Evolutionary conservation across 495 filamentous ascomycete species (phyloP).

Genomic region (Penicillium dipodomyicola): DNA sequence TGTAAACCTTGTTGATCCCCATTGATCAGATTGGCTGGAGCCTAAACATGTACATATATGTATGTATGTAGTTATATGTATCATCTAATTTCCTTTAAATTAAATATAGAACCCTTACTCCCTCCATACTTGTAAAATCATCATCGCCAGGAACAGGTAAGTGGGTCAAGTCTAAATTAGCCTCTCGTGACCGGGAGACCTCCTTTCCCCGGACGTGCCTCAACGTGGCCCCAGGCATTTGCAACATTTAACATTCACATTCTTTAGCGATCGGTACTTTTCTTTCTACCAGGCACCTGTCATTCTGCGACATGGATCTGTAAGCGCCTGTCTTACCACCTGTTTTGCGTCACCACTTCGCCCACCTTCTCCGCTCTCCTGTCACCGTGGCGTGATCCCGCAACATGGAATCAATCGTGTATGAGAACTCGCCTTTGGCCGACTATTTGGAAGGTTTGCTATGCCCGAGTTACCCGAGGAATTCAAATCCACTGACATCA

Average conservation of each 20-base stretch:
- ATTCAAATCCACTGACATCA: slow-evolving; percentile 19
- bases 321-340: slow-evolving; percentile 17
- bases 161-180: slow-evolving; percentile 28
- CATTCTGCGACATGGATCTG: slow-evolving; percentile 20
- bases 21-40: neutral
- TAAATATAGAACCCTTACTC: neutral
- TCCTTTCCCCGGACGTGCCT: slow-evolving; percentile 31
- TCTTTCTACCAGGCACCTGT: slow-evolving; percentile 4
- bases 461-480: neutral
- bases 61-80: neutral
- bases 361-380: slow-evolving; percentile 19
- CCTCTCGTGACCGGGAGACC: slow-evolving; percentile 29
- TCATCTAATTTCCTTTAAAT: neutral
- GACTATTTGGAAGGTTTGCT: slow-evolving; percentile 86
- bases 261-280: neutral
- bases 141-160: slow-evolving; percentile 26
- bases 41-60: neutral
- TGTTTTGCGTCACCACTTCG: slow-evolving; percentile 12
- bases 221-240: slow-evolving; percentile 25
- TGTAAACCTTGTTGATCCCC: neutral
- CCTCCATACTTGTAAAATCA: slow-evolving; percentile 3
- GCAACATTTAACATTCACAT: slow-evolving; percentile 8
- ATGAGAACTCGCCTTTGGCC: slow-evolving; percentile 86
- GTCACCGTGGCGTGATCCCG: slow-evolving; percentile 25
- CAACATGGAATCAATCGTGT: slow-evolving; percentile 88